phyloP scores from a whole-genome alignment of 192 early-diverging fungal species.

The Spizellomyces punctatus region DNA sequence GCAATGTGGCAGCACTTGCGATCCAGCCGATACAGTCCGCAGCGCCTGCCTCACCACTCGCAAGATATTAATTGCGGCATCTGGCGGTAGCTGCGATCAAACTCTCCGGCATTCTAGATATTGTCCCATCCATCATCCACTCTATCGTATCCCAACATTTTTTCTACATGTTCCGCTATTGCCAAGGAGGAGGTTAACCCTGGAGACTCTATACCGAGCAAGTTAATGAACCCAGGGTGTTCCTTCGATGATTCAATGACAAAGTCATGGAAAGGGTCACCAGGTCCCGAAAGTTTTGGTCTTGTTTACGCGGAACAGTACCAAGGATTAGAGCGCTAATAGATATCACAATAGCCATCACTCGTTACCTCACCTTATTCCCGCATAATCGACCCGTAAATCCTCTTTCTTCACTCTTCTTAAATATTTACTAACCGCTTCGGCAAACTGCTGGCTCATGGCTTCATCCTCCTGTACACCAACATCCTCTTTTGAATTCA shows the following conservation, averaged over 20 bases:
- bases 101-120: neutral
- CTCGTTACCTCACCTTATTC: conserved; percentile 66
- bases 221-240: conserved; percentile 67
- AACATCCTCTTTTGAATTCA: conserved; percentile 62
- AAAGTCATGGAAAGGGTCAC: conserved; percentile 77
- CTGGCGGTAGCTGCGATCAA: too few relatives aligned
- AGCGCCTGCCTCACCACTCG: too few relatives aligned
- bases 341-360: neutral
- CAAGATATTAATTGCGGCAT: too few relatives aligned
- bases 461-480: conserved; percentile 44
- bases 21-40: too few relatives aligned
- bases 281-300: conserved; percentile 77
- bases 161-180: conserved; percentile 64
- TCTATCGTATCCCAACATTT: neutral
- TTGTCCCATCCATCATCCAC: conserved; percentile 2
- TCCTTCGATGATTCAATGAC: conserved; percentile 57
- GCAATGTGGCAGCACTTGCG: too few relatives aligned
- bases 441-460: conserved; percentile 41
- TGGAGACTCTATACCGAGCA: conserved; percentile 85
- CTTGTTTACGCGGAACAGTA: conserved; percentile 39
- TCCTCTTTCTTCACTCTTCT: conserved; percentile 56
- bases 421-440: conserved; percentile 67
- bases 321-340: neutral
- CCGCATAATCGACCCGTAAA: conserved; percentile 73
- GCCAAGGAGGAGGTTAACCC: conserved; percentile 82